Evolutionary conservation across 768 basidiomycete species (phyloP).

Genomic region (Coprinellus aureogranulatus): DNA sequence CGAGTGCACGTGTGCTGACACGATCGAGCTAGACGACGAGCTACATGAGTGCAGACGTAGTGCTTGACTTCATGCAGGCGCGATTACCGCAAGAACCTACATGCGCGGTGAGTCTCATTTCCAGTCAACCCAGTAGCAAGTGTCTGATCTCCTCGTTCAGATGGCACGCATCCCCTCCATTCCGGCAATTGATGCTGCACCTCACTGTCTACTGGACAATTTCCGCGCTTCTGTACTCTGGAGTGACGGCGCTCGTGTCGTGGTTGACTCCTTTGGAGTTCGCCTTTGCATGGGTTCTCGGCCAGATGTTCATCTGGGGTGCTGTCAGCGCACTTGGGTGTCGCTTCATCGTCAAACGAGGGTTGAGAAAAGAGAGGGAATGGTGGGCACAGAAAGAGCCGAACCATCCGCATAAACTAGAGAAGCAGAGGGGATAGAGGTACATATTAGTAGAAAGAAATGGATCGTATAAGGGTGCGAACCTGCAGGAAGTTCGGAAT

Average conservation of each 20-base stretch:
- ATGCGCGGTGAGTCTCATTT: too few relatives aligned
- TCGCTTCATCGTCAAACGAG: conserved; percentile 15
- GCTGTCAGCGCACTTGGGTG: conserved; percentile 19
- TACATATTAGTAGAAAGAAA: too few relatives aligned
- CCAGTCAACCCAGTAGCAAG: not conserved
- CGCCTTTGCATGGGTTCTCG: conserved; percentile 29
- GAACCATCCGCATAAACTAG: not conserved
- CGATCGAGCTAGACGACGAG: too few relatives aligned
- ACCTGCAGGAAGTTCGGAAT: too few relatives aligned
- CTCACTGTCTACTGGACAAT: conserved; percentile 26
- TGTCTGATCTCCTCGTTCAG: conserved; percentile 7
- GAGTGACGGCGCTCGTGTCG: conserved; percentile 27
- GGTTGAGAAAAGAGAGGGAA: conserved; percentile 18
- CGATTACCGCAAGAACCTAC: too few relatives aligned
- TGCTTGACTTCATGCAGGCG: too few relatives aligned
- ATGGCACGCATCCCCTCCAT: conserved; percentile 24
- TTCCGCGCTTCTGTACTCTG: conserved; percentile 21
- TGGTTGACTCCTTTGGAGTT: conserved; percentile 24
- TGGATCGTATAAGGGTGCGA: too few relatives aligned
- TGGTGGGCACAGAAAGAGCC: conserved; percentile 9
- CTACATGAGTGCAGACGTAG: too few relatives aligned
- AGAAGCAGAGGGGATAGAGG: too few relatives aligned
- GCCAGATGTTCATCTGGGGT: conserved; percentile 28
- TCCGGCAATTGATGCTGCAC: conserved; percentile 23
- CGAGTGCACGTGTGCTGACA: too few relatives aligned